A percentile compares a stretch with the other conserved stretches of the same genome.
phyloP scores from a whole-genome alignment of 768 basidiomycete species.

The Russula ochroleuca region DNA sequence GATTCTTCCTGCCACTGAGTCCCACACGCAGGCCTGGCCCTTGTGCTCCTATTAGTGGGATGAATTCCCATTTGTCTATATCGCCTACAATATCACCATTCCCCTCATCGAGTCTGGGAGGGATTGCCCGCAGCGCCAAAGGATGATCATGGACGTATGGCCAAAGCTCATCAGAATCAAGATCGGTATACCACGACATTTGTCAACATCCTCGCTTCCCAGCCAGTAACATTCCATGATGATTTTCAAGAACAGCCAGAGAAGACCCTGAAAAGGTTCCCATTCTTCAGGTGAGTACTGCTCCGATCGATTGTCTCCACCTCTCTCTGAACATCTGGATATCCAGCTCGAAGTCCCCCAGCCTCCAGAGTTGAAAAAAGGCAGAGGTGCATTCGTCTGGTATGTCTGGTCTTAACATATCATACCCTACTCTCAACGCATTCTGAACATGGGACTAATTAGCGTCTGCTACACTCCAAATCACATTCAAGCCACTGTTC shows the following conservation, averaged over 20 bases:
- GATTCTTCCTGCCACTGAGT: no score
- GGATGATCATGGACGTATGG: no score
- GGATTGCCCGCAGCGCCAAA: no score
- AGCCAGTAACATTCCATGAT: constrained; percentile 64
- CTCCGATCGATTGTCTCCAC: constrained; percentile 23
- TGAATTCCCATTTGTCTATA: no score
- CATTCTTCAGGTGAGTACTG: constrained; percentile 53
- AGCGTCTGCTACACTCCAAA: constrained; percentile 45
- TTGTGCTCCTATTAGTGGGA: no score
- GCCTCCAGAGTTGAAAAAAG: constrained; percentile 50
- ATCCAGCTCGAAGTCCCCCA: constrained; percentile 56
- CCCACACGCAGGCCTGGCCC: no score
- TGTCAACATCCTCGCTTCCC: constrained; percentile 56
- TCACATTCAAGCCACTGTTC: constrained; percentile 82
- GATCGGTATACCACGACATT: constrained; percentile 54
- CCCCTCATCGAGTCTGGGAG: no score
- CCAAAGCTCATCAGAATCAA: constrained; percentile 41
- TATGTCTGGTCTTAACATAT: constrained; percentile 12
- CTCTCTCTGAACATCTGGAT: background rate
- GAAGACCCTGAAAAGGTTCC: constrained; percentile 60
- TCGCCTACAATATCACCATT: no score
- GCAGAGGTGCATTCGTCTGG: constrained; percentile 36
- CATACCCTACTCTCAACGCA: no score
- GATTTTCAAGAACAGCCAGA: constrained; percentile 73
- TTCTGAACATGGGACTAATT: background rate